Conservation (phyloP, 495 filamentous ascomycete species). For the Lasiosphaeria miniovina region DNA sequence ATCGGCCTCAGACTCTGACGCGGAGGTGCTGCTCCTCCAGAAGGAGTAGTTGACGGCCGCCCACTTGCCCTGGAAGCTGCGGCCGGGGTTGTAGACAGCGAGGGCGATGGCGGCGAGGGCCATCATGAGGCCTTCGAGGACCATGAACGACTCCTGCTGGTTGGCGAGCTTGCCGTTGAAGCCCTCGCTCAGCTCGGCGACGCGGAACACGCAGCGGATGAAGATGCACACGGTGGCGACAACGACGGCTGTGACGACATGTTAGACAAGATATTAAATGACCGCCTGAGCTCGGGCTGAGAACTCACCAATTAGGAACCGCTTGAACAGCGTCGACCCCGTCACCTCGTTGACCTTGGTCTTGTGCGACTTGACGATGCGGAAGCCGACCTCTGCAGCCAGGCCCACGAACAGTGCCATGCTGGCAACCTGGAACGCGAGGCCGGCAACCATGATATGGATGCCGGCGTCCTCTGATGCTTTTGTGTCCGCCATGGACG, state of each 20-base stretch:
- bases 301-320: not conserved
- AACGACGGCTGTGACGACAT: not conserved
- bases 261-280: not conserved
- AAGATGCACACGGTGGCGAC: constrained; percentile 55
- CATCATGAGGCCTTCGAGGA: constrained; percentile 7
- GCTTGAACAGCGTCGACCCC: not conserved
- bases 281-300: not conserved
- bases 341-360: constrained; percentile 18
- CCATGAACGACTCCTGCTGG: constrained; percentile 2
- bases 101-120: not conserved
- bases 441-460: constrained; percentile 62
- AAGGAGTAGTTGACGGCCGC: not conserved
- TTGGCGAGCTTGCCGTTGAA: constrained; percentile 41
- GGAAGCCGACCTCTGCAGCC: constrained; percentile 7
- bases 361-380: not conserved
- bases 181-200: constrained; percentile 58
- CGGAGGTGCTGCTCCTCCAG: not conserved
- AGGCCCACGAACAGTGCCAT: constrained; percentile 46
- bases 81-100: not conserved
- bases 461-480: constrained; percentile 40
- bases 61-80: constrained; percentile 1
- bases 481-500: constrained; percentile 28
- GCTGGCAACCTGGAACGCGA: constrained; percentile 52
- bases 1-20: not conserved
- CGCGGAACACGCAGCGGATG: constrained; percentile 58